Evolutionary conservation across 2,329 filamentous ascomycete species (phyloP).

Genomic region (Aureobasidium vineae): DNA sequence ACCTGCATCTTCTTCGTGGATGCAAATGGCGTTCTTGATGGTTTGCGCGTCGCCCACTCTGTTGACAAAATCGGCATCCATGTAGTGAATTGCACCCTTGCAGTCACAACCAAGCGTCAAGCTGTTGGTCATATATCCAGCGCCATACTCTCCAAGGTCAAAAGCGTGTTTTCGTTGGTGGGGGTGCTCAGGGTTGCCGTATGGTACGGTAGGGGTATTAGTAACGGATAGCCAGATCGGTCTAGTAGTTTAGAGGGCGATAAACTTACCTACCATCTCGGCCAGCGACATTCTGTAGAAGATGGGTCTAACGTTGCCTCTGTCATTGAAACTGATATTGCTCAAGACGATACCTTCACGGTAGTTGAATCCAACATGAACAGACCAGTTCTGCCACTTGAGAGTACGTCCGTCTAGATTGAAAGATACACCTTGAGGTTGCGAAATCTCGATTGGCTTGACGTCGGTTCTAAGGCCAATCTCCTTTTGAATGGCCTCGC

Average conservation of each 20-base stretch:
- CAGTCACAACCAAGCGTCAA: slow-evolving; percentile 77
- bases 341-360: slow-evolving; percentile 86
- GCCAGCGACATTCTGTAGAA: slow-evolving; percentile 88
- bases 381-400: slow-evolving; percentile 89
- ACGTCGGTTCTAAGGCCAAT: slow-evolving; percentile 75
- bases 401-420: slow-evolving; percentile 69
- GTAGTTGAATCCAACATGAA: slow-evolving; percentile 95
- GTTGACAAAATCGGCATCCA: slow-evolving; percentile 83
- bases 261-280: slow-evolving; percentile 69
- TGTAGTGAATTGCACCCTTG: slow-evolving; percentile 87
- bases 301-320: slow-evolving; percentile 64
- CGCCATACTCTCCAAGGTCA: slow-evolving; percentile 75
- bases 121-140: slow-evolving; percentile 66
- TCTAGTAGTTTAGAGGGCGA: background rate
- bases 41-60: slow-evolving; percentile 63
- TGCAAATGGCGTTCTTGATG: slow-evolving; percentile 93
- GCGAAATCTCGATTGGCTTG: slow-evolving; percentile 84
- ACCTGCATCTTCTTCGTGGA: slow-evolving; percentile 89
- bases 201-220: slow-evolving; percentile 60
- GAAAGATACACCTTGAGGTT: slow-evolving; percentile 88
- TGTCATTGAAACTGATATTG: slow-evolving; percentile 84
- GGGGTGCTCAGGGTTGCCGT: slow-evolving; percentile 75
- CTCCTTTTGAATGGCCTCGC: slow-evolving; percentile 66
- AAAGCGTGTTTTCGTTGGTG: slow-evolving; percentile 78
- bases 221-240: background rate